Percentiles rank a stretch among this genome's conserved stretches.
phyloP scores from a whole-genome alignment of 176 grass and related monocot genomes.

The Avena sativa region DNA sequence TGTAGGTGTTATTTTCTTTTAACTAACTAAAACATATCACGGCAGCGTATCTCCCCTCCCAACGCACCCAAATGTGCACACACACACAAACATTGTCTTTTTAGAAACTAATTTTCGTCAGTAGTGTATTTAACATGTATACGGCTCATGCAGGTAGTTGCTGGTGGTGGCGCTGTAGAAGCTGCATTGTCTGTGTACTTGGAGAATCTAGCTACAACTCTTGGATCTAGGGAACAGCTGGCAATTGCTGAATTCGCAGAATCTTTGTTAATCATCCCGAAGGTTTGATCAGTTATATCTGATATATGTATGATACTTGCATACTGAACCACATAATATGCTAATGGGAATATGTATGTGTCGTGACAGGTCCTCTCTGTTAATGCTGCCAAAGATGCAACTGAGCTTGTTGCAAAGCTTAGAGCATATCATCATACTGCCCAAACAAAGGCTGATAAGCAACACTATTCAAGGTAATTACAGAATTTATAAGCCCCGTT shows the following conservation, averaged over 20 bases:
- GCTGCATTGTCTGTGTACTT: slow-evolving; percentile 17
- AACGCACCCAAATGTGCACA: not conserved
- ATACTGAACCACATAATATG: not conserved
- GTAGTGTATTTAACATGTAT: slow-evolving; percentile 4
- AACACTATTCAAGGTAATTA: slow-evolving; percentile 75
- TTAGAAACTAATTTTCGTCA: not conserved
- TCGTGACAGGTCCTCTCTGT: slow-evolving; percentile 75
- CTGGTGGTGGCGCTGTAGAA: slow-evolving; percentile 11
- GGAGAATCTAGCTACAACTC: slow-evolving; percentile 1
- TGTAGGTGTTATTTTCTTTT: not conserved
- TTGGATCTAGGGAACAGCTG: slow-evolving; percentile 1
- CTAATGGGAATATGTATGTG: not conserved
- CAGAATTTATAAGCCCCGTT: not conserved
- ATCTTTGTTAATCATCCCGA: slow-evolving; percentile 1
- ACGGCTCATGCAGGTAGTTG: slow-evolving; percentile 47
- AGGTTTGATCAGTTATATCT: slow-evolving; percentile 1
- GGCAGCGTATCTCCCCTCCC: too few relatives aligned
- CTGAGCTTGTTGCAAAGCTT: slow-evolving; percentile 83
- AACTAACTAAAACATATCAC: not conserved
- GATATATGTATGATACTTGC: not conserved
- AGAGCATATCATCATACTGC: slow-evolving; percentile 79
- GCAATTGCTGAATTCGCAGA: slow-evolving; percentile 18
- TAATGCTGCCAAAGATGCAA: slow-evolving; percentile 94
- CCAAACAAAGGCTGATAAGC: slow-evolving; percentile 89
- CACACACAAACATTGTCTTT: not conserved